Evolutionary conservation across 345 rosid species (phyloP).

Genomic region (Durio zibethinus): DNA sequence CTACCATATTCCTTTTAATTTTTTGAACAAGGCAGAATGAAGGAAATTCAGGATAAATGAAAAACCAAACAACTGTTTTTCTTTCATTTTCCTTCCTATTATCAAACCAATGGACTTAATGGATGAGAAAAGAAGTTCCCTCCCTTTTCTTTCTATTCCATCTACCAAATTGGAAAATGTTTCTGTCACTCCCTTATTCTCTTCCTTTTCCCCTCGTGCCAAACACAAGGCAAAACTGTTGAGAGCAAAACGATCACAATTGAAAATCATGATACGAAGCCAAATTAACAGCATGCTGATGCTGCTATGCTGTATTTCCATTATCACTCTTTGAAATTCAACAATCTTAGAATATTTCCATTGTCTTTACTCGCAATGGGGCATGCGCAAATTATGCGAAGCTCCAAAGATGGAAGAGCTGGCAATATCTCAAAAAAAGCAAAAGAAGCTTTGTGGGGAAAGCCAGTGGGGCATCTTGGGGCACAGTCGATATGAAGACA

Average conservation of each 20-base stretch:
- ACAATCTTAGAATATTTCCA: background rate
- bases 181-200: background rate
- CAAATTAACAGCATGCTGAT: background rate
- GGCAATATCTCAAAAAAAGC: background rate
- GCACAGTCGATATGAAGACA: background rate
- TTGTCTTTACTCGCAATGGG: background rate
- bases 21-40: no score
- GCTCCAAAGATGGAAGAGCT: background rate
- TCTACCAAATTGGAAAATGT: background rate
- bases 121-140: background rate
- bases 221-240: background rate
- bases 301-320: background rate
- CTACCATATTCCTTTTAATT: no score
- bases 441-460: background rate
- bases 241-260: background rate
- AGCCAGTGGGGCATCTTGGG: background rate
- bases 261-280: background rate
- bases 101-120: background rate
- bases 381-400: slow-evolving; percentile 1
- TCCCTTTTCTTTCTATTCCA: background rate
- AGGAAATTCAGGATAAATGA: no score
- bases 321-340: background rate
- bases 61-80: no score
- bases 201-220: no score
- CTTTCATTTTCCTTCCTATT: no score